These are phyloP conservation scores for Croton setiger DNA, from an alignment of 441 rosid species.

Conservation along the genomic window DNA sequence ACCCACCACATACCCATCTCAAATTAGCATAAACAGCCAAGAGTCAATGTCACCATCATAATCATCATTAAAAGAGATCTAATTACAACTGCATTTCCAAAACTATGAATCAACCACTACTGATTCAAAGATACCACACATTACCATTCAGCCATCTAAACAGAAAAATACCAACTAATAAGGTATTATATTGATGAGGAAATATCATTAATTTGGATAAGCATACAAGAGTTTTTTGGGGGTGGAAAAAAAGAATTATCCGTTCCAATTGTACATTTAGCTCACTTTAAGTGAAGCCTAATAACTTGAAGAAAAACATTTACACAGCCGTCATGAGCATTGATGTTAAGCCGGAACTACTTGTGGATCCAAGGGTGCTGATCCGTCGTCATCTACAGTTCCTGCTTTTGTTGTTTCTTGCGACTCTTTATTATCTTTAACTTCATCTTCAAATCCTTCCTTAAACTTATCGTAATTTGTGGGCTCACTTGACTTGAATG, in stretches of 20 bases:
- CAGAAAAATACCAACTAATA: background rate
- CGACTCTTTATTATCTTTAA: conserved; percentile 21
- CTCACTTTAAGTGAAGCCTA: background rate
- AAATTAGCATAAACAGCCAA: background rate
- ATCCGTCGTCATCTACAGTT: conserved; percentile 29
- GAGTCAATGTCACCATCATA: conserved; percentile 13
- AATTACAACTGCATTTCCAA: background rate
- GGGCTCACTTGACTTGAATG: conserved; percentile 44
- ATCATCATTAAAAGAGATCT: background rate
- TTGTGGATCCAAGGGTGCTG: conserved; percentile 38
- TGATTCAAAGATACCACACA: conserved; percentile 1
- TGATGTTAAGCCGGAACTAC: conserved; percentile 17
- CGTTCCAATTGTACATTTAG: background rate
- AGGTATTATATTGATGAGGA: background rate
- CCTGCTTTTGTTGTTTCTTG: conserved; percentile 24
- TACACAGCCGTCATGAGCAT: background rate
- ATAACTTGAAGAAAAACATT: conserved; percentile 1
- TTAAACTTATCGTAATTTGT: conserved; percentile 55
- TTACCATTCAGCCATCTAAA: background rate
- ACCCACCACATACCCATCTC: conserved; percentile 5
- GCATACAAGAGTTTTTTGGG: background rate
- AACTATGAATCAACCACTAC: background rate
- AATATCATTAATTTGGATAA: too few relatives aligned
- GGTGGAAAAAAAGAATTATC: too few relatives aligned
- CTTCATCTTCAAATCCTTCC: conserved; percentile 39